A percentile compares a stretch with the other conserved stretches of the same genome.
Conservation (phyloP, 2,329 filamentous ascomycete species). For the Diaporthe sp. region DNA sequence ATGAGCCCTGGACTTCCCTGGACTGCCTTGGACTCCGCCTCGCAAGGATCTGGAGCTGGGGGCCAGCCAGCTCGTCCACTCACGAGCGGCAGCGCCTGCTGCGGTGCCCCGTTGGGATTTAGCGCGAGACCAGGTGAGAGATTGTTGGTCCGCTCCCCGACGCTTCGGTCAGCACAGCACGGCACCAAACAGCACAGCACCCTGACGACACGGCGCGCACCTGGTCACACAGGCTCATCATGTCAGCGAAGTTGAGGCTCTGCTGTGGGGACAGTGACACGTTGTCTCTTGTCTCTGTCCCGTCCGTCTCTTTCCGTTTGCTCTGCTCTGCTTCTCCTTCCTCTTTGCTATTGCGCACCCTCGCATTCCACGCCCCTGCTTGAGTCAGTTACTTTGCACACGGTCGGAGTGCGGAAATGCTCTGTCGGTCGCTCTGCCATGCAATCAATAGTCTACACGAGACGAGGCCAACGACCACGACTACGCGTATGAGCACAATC, state of each 20-base stretch:
- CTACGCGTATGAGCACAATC: neutral
- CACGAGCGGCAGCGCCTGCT: neutral
- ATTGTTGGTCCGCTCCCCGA: conserved; percentile 30
- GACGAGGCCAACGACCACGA: neutral
- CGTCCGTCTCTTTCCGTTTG: neutral
- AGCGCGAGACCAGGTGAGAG: conserved; percentile 14
- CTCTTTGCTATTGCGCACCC: neutral
- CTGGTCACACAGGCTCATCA: neutral
- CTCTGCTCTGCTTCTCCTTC: neutral
- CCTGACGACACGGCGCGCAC: neutral
- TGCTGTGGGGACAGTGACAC: conserved; percentile 30
- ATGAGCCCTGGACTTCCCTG: conserved; percentile 26
- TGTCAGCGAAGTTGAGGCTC: conserved; percentile 31
- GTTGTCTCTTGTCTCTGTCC: conserved; percentile 16
- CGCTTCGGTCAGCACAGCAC: conserved; percentile 17
- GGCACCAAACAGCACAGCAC: neutral
- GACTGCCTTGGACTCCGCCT: conserved; percentile 34
- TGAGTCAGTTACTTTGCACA: conserved; percentile 11
- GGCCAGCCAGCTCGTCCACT: conserved; percentile 19
- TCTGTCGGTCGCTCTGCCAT: neutral
- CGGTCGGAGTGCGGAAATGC: neutral
- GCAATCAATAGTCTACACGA: neutral
- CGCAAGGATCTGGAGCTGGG: conserved; percentile 27
- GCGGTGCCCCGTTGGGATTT: conserved; percentile 10
- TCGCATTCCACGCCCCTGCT: conserved; percentile 7